Percentiles rank a stretch among this genome's conserved stretches.
phyloP scores from a whole-genome alignment of 768 basidiomycete genomes.

The Cantharellus cinnabarinus region DNA sequence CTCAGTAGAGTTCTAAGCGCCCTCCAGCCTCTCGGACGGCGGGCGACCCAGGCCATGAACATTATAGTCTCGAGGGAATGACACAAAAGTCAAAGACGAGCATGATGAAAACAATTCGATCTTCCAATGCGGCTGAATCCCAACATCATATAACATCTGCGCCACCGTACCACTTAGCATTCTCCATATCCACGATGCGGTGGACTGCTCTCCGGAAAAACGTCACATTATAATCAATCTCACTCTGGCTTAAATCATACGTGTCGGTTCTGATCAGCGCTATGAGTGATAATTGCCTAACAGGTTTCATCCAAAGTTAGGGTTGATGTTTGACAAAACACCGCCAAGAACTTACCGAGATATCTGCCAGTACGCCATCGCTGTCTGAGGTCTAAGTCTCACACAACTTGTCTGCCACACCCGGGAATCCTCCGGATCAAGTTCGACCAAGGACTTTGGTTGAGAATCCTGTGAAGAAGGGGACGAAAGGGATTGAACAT shows the following conservation, averaged over 20 bases:
- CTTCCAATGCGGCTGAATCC: too few species aligned
- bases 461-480: constrained; percentile 1
- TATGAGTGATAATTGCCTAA: constrained; percentile 20
- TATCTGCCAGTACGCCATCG: constrained; percentile 69
- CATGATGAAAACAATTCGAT: too few species aligned
- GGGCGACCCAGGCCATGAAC: too few species aligned
- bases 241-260: constrained; percentile 48
- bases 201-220: constrained; percentile 67
- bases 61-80: too few species aligned
- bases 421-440: neutral
- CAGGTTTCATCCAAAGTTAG: neutral
- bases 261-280: constrained; percentile 54
- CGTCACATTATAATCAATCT: constrained; percentile 74
- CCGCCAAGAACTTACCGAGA: constrained; percentile 31
- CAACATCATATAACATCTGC: too few species aligned
- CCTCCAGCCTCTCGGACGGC: too few species aligned
- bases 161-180: constrained; percentile 1
- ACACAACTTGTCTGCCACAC: constrained; percentile 10
- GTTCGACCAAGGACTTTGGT: constrained; percentile 1
- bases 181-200: constrained; percentile 60
- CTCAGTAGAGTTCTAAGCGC: too few species aligned
- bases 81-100: too few species aligned
- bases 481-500: constrained; percentile 2
- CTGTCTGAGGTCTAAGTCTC: constrained; percentile 34
- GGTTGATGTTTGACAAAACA: neutral